phyloP scores from a whole-genome alignment of 306 rosid species.

The Castanea mollissima region DNA sequence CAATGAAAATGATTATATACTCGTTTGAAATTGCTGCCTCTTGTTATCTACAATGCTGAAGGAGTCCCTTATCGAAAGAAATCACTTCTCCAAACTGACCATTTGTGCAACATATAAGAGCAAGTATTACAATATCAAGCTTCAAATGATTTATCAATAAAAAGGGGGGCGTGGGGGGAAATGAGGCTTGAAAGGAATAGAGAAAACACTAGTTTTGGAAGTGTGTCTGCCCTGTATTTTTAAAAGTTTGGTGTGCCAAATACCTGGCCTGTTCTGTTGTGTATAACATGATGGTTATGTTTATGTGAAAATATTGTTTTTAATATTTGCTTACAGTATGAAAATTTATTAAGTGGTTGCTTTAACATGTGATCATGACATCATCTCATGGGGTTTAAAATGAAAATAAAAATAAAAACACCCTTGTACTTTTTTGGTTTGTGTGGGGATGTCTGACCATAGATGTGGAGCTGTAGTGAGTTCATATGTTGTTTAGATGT shows the following conservation, averaged over 20 bases:
- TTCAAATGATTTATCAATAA: not conserved
- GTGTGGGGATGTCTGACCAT: not conserved
- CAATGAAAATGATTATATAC: not conserved
- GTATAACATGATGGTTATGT: not conserved
- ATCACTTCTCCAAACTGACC: not conserved
- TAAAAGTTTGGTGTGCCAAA: not conserved
- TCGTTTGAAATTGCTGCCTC: not conserved
- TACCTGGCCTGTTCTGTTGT: not conserved
- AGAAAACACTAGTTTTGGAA: no score
- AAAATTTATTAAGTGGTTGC: not conserved
- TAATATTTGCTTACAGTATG: not conserved
- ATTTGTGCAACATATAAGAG: not conserved
- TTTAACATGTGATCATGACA: not conserved
- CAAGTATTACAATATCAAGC: not conserved
- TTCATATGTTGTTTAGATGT: not conserved
- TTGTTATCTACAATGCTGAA: not conserved
- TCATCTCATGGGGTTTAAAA: not conserved
- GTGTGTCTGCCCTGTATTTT: not conserved
- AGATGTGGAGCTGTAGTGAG: not conserved
- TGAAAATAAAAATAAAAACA: not conserved
- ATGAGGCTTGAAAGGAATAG: no score
- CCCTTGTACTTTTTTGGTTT: not conserved
- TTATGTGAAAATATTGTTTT: not conserved
- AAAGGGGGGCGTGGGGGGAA: no score
- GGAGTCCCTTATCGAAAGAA: not conserved